Conservation (phyloP, 768 basidiomycete species). For the Tylopilus cervinicoccineus region DNA sequence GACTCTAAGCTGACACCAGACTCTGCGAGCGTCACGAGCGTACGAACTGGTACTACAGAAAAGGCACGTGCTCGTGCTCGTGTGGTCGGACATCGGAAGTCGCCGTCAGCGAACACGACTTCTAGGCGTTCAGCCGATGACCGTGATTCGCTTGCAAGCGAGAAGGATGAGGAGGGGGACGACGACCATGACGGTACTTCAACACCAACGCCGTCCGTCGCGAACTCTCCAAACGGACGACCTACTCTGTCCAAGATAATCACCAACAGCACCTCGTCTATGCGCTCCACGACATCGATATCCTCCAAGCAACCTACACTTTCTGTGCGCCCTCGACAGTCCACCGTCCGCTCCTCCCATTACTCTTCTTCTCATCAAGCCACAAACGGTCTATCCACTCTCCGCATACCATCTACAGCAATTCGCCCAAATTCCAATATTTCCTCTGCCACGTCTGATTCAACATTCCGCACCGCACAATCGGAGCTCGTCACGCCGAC, state of each 20-base stretch:
- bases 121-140: conserved; percentile 6
- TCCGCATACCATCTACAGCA: conserved; percentile 28
- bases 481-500: conserved; percentile 29
- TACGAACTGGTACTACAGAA: conserved; percentile 23
- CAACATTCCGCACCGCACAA: conserved; percentile 29
- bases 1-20: conserved; percentile 72
- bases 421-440: conserved; percentile 27
- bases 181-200: conserved; percentile 13
- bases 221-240: conserved; percentile 18
- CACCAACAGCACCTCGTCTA: conserved; percentile 23
- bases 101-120: conserved; percentile 16
- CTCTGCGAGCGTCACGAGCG: conserved; percentile 24
- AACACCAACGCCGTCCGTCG: conserved; percentile 12
- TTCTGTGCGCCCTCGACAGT: conserved; percentile 18
- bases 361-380: conserved; percentile 16
- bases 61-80: conserved; percentile 19
- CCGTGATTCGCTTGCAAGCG: neutral
- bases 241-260: conserved; percentile 26
- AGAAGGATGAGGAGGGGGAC: conserved; percentile 6
- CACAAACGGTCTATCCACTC: conserved; percentile 23
- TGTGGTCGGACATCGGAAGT: conserved; percentile 18
- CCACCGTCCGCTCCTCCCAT: conserved; percentile 24
- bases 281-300: conserved; percentile 17
- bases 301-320: conserved; percentile 14
- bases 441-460: conserved; percentile 30